phyloP scores from a whole-genome alignment of 192 early-diverging fungal genomes.

The Kickxella alabastrina region DNA sequence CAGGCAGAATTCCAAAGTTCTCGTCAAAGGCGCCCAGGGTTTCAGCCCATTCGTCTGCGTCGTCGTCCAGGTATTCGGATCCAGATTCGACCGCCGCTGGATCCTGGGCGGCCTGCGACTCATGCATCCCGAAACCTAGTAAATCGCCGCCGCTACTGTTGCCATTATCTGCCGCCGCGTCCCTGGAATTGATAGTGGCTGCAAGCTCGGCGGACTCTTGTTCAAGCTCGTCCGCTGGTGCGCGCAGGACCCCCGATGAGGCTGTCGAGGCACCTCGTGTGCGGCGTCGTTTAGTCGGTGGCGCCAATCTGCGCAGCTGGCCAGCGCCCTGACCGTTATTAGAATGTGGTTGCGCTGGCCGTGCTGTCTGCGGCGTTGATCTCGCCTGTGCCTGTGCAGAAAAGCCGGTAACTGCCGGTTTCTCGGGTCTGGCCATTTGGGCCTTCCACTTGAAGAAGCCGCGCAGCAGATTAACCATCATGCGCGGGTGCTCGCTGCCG shows the following conservation, averaged over 20 bases:
- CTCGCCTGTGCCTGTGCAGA: background rate
- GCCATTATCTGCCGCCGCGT: background rate
- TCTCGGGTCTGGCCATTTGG: conserved; percentile 26
- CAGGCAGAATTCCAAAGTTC: conserved; percentile 26
- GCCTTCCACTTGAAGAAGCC: conserved; percentile 79
- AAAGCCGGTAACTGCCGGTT: background rate
- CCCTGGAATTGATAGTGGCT: conserved; percentile 10
- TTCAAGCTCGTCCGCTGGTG: conserved; percentile 29
- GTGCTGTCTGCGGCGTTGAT: background rate
- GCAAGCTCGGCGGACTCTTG: conserved; percentile 34
- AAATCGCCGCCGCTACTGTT: background rate
- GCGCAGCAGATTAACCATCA: conserved; percentile 53
- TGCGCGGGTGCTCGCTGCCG: conserved; percentile 16
- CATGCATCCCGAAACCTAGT: background rate
- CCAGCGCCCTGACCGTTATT: background rate
- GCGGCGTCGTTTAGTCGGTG: conserved; percentile 52
- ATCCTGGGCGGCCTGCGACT: background rate
- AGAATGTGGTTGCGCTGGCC: too few species aligned
- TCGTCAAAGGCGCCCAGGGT: conserved; percentile 19
- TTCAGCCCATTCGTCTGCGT: conserved; percentile 49
- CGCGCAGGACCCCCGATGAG: conserved; percentile 24
- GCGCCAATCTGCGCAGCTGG: conserved; percentile 22
- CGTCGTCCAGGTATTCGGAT: conserved; percentile 9
- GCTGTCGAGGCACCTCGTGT: conserved; percentile 50
- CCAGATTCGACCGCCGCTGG: background rate